Base-by-base conservation (phyloP, 352 stramenopile species). In the Globisporangium paddicum region DNA sequence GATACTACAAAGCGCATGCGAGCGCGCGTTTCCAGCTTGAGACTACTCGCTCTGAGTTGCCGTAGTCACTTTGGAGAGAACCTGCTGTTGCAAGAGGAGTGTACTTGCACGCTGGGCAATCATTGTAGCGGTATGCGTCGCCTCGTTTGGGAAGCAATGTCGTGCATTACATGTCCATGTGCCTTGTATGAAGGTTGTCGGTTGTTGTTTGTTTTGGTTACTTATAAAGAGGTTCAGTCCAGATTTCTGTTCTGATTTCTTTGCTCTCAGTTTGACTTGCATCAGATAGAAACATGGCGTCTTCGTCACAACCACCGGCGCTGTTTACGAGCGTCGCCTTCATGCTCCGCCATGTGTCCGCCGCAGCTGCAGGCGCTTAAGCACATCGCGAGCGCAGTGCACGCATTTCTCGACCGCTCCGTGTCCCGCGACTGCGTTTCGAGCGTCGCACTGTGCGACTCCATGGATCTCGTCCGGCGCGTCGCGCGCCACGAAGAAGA, bases 1-100 rank as follows among this genome's bases (percentile, higher is more conserved):
- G 45, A 9, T 51, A 51, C 45, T 51, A 51, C 25, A 51, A 26
- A 30, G 16, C 25, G 25, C 25, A 51, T 30, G 45, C 45, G 45
- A 51, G 45, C 16, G 45, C 25, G n/a, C 19, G n/a, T 7, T 19
- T 51, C 23, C 5, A 9, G n/a, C 45, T 51, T 16, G 14, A n/a
- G 35, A n/a, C n/a, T n/a, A 16, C 35, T 41, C 35, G 2, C 35
- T 41, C 35, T 41, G 35, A 41, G 35, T 16, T 18, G 35, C 1
- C 35, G 13, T 41, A 41, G 35, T 41, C 10, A 13, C 13, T 41
- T 5, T n/a, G 5, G 35, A 41, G 35, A 13, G 11, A 2, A 3
- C 35, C 5, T 5, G 35, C 11, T 11, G 13, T 13, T 41, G 35
- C 35, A n/a, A 10, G 8, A 38, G 8, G 10, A 13, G 34, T 1